Conservation (phyloP, 2,329 filamentous ascomycete species). For the Diplodia seriata region DNA sequence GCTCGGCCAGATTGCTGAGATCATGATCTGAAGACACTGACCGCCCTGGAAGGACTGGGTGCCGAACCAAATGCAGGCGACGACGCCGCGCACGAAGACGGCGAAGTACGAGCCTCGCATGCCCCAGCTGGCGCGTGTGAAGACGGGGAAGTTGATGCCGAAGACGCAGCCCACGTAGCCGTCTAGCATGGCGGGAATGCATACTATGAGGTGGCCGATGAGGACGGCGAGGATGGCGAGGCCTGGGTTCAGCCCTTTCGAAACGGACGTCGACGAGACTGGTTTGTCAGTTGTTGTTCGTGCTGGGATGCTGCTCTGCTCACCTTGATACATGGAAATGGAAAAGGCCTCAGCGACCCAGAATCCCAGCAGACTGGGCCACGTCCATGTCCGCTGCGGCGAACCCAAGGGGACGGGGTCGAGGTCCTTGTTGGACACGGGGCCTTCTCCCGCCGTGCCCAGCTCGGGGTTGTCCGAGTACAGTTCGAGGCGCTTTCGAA, state of each 20-base stretch:
- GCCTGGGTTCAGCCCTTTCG: constrained; percentile 37
- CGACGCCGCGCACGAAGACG: constrained; percentile 28
- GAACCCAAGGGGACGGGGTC: constrained; percentile 35
- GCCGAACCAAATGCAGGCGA: constrained; percentile 28
- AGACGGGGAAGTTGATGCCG: constrained; percentile 36
- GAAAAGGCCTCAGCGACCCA: constrained; percentile 38
- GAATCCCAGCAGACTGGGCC: constrained; percentile 37
- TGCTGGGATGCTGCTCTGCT: background rate
- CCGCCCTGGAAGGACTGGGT: constrained; percentile 35
- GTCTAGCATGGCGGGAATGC: constrained; percentile 34
- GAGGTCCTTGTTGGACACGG: constrained; percentile 34
- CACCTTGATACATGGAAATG: constrained; percentile 36
- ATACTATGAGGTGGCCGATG: constrained; percentile 36
- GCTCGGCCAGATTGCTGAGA: constrained; percentile 34
- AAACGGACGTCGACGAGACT: constrained; percentile 36
- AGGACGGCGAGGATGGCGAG: constrained; percentile 37
- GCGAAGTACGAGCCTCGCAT: constrained; percentile 25
- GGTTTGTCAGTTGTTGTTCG: background rate
- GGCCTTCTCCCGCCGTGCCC: constrained; percentile 10
- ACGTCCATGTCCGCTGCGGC: constrained; percentile 36
- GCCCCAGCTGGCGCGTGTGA: constrained; percentile 37
- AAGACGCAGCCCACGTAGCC: constrained; percentile 27
- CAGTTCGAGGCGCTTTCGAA: constrained; percentile 34
- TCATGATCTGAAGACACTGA: constrained; percentile 40
- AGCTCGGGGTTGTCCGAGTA: constrained; percentile 28